phyloP scores from a whole-genome alignment of 345 rosid genomes.

The Excoecaria agallocha region DNA sequence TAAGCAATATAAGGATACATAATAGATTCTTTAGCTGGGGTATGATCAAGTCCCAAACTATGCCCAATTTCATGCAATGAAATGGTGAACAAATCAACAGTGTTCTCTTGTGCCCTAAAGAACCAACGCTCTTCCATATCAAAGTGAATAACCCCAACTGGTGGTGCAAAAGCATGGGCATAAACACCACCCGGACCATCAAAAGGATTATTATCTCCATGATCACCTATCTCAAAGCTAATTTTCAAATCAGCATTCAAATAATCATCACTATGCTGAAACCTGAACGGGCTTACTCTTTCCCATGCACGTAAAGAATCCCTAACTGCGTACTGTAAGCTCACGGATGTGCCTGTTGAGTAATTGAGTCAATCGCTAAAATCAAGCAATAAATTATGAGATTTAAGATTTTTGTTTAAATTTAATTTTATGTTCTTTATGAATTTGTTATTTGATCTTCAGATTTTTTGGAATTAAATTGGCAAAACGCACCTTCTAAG shows the following conservation, averaged over 20 bases:
- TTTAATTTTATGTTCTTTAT: no score
- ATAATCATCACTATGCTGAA: not conserved
- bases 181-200: constrained; percentile 2
- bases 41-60: constrained; percentile 1
- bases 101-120: no score
- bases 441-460: no score
- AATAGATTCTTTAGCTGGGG: not conserved
- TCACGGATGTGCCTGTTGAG: not conserved
- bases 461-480: no score
- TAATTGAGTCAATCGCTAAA: no score
- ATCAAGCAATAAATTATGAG: no score
- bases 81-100: not conserved
- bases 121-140: not conserved
- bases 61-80: constrained; percentile 6
- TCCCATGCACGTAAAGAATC: not conserved
- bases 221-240: not conserved
- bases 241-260: not conserved
- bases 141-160: not conserved
- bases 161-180: not conserved
- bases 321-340: not conserved
- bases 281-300: not conserved
- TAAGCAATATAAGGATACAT: not conserved
- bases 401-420: no score
- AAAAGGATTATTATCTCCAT: not conserved
- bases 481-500: not conserved